Conservation (phyloP, 2,329 filamentous ascomycete species). For the Apiospora rasikravindrae region DNA sequence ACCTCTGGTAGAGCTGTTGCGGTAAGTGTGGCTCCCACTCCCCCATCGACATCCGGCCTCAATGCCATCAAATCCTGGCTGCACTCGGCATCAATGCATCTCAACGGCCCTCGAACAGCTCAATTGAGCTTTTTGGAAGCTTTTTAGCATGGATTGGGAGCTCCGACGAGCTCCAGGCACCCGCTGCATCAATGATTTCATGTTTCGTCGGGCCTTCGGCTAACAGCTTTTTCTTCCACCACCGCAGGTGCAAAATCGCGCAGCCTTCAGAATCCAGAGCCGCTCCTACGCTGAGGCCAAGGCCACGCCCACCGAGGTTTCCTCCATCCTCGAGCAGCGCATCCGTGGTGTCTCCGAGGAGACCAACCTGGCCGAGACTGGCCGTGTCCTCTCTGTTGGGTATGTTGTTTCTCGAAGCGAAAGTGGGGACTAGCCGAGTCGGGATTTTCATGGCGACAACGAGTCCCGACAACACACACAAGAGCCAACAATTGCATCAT, state of each 20-base stretch:
- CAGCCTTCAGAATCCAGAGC: slow-evolving; percentile 76
- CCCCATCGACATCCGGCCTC: slow-evolving; percentile 43
- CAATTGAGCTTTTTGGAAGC: slow-evolving; percentile 48
- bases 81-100: slow-evolving; percentile 44
- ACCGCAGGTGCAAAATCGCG: slow-evolving; percentile 81
- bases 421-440: slow-evolving; percentile 24
- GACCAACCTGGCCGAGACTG: slow-evolving; percentile 94
- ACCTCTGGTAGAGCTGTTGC: slow-evolving; percentile 88
- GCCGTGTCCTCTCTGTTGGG: slow-evolving; percentile 98
- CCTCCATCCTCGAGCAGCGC: slow-evolving; percentile 98
- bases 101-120: slow-evolving; percentile 36
- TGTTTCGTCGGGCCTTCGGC: slow-evolving; percentile 21
- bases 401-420: slow-evolving; percentile 62
- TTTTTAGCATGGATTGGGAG: slow-evolving; percentile 23
- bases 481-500: neutral
- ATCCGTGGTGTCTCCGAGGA: slow-evolving; percentile 99
- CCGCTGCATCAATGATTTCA: slow-evolving; percentile 27
- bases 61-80: slow-evolving; percentile 52
- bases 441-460: slow-evolving; percentile 31
- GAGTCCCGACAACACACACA: slow-evolving; percentile 6
- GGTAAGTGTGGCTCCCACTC: slow-evolving; percentile 72
- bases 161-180: neutral
- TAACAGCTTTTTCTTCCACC: slow-evolving; percentile 48
- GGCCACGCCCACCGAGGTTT: slow-evolving; percentile 96
- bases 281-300: slow-evolving; percentile 95